phyloP scores from a whole-genome alignment of 1,284 basidiomycete species.

The Irpex sp. region DNA sequence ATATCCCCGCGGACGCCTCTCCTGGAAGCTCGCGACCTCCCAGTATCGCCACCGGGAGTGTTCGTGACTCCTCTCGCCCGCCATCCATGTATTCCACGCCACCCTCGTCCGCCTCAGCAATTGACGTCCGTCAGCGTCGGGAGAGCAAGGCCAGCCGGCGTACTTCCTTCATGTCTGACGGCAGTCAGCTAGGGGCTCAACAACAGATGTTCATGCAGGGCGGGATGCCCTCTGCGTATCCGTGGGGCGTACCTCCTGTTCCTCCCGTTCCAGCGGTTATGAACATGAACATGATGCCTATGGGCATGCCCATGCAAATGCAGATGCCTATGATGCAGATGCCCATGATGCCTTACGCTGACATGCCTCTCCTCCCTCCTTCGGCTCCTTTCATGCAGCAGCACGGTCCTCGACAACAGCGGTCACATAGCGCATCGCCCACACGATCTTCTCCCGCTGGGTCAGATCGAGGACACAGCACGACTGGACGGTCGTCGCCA shows the following conservation, averaged over 20 bases:
- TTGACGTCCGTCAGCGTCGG: slow-evolving; percentile 35
- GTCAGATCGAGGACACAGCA: slow-evolving; percentile 18
- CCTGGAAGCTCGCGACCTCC: slow-evolving; percentile 49
- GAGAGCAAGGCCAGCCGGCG: slow-evolving; percentile 34
- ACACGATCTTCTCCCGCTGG: slow-evolving; percentile 14
- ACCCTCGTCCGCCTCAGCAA: slow-evolving; percentile 53
- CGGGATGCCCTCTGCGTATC: slow-evolving; percentile 16
- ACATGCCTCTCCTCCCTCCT: slow-evolving; percentile 70
- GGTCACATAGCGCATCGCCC: slow-evolving; percentile 28
- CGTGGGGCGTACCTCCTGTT: slow-evolving; percentile 29
- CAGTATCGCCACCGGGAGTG: slow-evolving; percentile 30
- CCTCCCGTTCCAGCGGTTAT: slow-evolving; percentile 26
- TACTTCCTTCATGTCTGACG: slow-evolving; percentile 41
- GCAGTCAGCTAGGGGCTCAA: slow-evolving; percentile 17
- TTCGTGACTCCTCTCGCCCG: slow-evolving; percentile 40
- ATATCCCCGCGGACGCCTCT: slow-evolving; percentile 32
- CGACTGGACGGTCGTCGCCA: slow-evolving; percentile 5
- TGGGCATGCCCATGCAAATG: slow-evolving; percentile 28
- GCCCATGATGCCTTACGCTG: slow-evolving; percentile 24
- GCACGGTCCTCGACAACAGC: slow-evolving; percentile 26
- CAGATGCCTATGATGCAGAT: slow-evolving; percentile 23
- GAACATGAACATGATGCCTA: slow-evolving; percentile 32
- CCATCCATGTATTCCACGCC: slow-evolving; percentile 44
- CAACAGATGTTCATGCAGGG: slow-evolving; percentile 14
- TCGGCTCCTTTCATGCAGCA: slow-evolving; percentile 69